Percentiles rank a stretch among this genome's conserved stretches.
These are phyloP conservation scores for Fusarium dimerum DNA, from an alignment of 2,329 filamentous ascomycete genomes.

Conservation along the genomic window DNA sequence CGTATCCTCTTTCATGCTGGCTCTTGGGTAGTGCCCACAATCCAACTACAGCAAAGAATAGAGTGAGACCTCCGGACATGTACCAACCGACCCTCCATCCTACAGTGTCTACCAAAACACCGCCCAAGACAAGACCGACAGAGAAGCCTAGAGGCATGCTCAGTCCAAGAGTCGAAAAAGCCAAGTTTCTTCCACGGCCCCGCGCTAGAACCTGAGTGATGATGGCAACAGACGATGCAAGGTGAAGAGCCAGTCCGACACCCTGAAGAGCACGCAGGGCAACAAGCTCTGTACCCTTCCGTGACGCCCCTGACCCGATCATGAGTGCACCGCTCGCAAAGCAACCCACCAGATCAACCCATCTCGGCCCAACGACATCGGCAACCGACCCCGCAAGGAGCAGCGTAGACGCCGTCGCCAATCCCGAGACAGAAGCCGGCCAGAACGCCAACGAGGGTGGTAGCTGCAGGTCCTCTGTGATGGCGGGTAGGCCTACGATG, in stretches of 20 bases:
- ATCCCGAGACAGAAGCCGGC: slow-evolving; percentile 36
- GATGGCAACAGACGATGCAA: slow-evolving; percentile 36
- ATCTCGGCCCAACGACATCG: slow-evolving; percentile 34
- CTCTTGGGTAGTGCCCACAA: slow-evolving; percentile 34
- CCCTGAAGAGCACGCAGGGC: slow-evolving; percentile 39
- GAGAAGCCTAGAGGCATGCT: slow-evolving; percentile 49
- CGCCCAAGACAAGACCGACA: slow-evolving; percentile 48
- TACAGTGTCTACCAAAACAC: slow-evolving; percentile 44
- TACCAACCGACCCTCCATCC: slow-evolving; percentile 51
- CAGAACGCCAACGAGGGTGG: slow-evolving; percentile 34
- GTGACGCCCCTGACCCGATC: slow-evolving; percentile 31
- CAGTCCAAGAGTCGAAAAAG: slow-evolving; percentile 43
- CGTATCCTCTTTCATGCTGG: slow-evolving; percentile 21
- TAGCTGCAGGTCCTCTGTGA: slow-evolving; percentile 37
- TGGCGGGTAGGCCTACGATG: slow-evolving; percentile 39
- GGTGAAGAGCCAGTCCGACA: slow-evolving; percentile 34
- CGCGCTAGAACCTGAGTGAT: slow-evolving; percentile 30
- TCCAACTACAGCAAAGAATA: slow-evolving; percentile 35
- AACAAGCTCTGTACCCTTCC: slow-evolving; percentile 33
- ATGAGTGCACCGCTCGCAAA: slow-evolving; percentile 29
- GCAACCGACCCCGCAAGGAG: slow-evolving; percentile 38
- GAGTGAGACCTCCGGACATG: slow-evolving; percentile 32
- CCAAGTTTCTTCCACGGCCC: slow-evolving; percentile 39
- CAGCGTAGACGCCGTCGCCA: slow-evolving; percentile 36
- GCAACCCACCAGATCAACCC: slow-evolving; percentile 33